A percentile compares a stretch with the other conserved stretches of the same genome.
Conservation (phyloP, 129 eudicot genomes). For the Logfia minima region DNA sequence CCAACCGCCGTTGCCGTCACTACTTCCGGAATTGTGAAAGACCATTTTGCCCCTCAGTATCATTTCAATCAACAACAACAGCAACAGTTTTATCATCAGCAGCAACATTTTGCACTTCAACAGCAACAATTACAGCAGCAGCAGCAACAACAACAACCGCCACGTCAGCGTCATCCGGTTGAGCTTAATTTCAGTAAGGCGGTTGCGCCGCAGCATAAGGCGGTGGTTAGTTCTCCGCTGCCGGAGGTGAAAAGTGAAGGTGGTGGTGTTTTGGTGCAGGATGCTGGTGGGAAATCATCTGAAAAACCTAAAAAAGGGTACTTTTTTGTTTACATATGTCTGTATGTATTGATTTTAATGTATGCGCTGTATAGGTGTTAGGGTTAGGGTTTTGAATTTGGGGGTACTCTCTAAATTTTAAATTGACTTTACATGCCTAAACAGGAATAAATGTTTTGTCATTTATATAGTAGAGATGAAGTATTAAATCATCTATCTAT, state of each 20-base stretch:
- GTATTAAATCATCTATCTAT: background rate
- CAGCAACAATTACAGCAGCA: slow-evolving; percentile 40
- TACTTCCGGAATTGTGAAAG: slow-evolving; percentile 14
- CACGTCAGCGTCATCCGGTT: slow-evolving; percentile 33
- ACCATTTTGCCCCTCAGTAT: slow-evolving; percentile 46
- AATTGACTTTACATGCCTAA: background rate
- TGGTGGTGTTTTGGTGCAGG: slow-evolving; percentile 15
- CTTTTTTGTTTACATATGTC: background rate
- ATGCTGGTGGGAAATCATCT: slow-evolving; percentile 32
- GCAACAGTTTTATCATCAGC: slow-evolving; percentile 34
- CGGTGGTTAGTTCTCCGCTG: slow-evolving; percentile 15
- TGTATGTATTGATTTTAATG: background rate
- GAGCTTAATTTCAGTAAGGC: slow-evolving; percentile 35
- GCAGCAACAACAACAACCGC: slow-evolving; percentile 28
- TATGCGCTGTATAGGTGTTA: background rate
- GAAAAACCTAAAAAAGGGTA: slow-evolving; percentile 55
- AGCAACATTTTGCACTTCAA: slow-evolving; percentile 35
- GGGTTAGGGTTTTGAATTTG: slow-evolving; percentile 21
- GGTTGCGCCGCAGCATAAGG: slow-evolving; percentile 4
- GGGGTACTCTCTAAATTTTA: background rate
- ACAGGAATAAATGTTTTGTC: background rate
- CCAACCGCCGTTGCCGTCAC: background rate
- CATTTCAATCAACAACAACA: slow-evolving; percentile 35
- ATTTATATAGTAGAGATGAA: background rate
- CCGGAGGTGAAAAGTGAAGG: slow-evolving; percentile 38